Evolutionary conservation across 192 early-diverging fungal genomes (phyloP), one percentile per base, ranked within the genome.

Genomic region (Powellomyces hirtus): DNA sequence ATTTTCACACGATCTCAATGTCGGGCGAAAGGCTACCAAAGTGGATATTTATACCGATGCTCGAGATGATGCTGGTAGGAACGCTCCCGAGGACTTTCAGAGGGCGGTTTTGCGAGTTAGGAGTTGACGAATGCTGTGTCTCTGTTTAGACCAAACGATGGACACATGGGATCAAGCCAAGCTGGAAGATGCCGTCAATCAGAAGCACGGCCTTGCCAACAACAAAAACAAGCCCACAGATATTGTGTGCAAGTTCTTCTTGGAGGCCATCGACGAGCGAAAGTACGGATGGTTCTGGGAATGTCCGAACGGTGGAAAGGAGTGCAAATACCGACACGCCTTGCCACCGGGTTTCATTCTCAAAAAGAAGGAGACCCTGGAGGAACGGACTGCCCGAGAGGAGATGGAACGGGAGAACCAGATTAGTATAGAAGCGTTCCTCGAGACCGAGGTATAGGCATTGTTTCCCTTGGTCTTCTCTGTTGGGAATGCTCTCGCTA

Each of bases 261-360:
- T 99, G 81, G 95, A 98, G 67, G 95, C 95, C 13, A 95, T 99
- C 62, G 95, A 98, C 71, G 85, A 77, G 58, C 80, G 86, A 70
- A 97, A 96, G 82, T 99, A 98, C 79, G 95, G 95, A 55, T 97
- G 95, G 97, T 98, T 98, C 86, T 98, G 97, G 97, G 94, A 95
- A 61, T 98, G 97, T 75, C 97, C 97, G 36, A 96, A 95, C 70
- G 95, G 95, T 66, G 91, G 92, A 77, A 81, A 77, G 75, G 27
- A 86, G 66, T 99, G 97, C 84, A 97, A 94, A 81, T 99, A 99
- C 75, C 82, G 88, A 59, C 97, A 99, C 73, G 94, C 94, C 51
- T 81, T 99, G 75, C 97, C 97, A 30, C 93, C 92, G 40, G 97
- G 97, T 8, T 99, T 94, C 72, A 84, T 98, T 4, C 78, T 99